Percentiles rank a stretch among this genome's conserved stretches.
phyloP scores from a whole-genome alignment of 805 yeast species.

The Candida insectorum region DNA sequence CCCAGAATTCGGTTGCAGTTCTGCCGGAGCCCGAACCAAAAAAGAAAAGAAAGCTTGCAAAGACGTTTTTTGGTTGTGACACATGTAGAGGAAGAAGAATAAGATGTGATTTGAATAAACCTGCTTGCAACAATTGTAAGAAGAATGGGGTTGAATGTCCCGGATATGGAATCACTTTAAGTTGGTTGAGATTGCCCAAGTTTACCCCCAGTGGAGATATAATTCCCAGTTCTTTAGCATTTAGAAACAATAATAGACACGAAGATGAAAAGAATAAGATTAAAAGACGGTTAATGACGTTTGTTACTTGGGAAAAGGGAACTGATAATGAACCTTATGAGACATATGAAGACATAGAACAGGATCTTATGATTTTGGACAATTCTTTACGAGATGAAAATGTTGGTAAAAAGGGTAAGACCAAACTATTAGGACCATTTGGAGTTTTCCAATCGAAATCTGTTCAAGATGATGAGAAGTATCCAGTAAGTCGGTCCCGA shows the following conservation, averaged over 20 bases:
- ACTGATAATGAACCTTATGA: slow-evolving; percentile 45
- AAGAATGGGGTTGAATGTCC: slow-evolving; percentile 68
- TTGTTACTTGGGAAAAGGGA: slow-evolving; percentile 64
- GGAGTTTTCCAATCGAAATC: slow-evolving; percentile 57
- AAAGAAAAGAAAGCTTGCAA: slow-evolving; percentile 24
- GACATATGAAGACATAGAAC: slow-evolving; percentile 82
- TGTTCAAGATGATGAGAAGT: slow-evolving; percentile 18
- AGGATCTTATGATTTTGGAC: slow-evolving; percentile 57
- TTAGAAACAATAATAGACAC: slow-evolving; percentile 16
- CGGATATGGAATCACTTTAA: slow-evolving; percentile 76
- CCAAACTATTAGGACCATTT: slow-evolving; percentile 70
- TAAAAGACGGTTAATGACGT: slow-evolving; percentile 61
- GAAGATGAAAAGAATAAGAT: slow-evolving; percentile 30
- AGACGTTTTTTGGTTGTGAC: slow-evolving; percentile 85
- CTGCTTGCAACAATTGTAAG: slow-evolving; percentile 68
- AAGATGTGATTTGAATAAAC: slow-evolving; percentile 72
- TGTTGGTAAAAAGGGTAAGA: slow-evolving; percentile 39
- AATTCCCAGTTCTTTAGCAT: slow-evolving; percentile 27
- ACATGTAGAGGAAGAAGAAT: slow-evolving; percentile 81
- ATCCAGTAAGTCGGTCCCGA: not conserved
- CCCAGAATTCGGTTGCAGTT: no score
- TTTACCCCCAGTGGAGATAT: slow-evolving; percentile 26
- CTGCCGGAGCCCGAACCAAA: no score
- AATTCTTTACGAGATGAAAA: slow-evolving; percentile 32
- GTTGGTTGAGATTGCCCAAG: slow-evolving; percentile 63